Evolutionary conservation across 1,284 basidiomycete species (phyloP), one percentile per base, ranked within the genome.

Genomic region (Salmacisia buchloeana): DNA sequence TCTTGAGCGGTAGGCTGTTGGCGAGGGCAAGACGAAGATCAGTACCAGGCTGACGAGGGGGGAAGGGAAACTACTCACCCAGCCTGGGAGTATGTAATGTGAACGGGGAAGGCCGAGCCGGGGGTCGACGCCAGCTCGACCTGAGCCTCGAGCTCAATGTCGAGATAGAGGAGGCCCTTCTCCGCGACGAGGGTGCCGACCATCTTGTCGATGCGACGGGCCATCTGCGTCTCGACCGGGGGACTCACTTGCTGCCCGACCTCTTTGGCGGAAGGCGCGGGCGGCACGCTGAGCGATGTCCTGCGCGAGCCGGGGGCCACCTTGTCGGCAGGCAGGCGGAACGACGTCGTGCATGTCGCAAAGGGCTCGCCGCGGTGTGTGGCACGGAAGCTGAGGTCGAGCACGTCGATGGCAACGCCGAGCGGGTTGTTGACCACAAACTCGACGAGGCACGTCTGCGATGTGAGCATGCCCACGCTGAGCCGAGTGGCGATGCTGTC

Each of bases 401-500:
- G 56, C 33, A 75, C 60, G 54, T 73, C 67, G 45, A 75, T 72
- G 3, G 66, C 62, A 5, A 75, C 71, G 10, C 63, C 68, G 1
- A 75, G 60, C 21, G 73, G 73, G 46, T 75, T 75, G 60, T 67
- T 70, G 52, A 75, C 64, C 15, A 70, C 67, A 29, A 72, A 75
- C 21, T 64, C 62, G 18, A 70, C 69, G 18, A 72, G 69, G 10
- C 74, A 68, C 27, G 69, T 67, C 5, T 67, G 63, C 7, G 69
- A 59, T 4, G 72, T 72, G 4, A 75, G 59, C 13, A 73, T 70
- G n/a, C 64, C 67, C 15, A 71, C 63, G n/a, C 72, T 69, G 4
- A 75, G 49, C 6, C 68, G 65, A 54, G 74, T 71, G 9, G 69
- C 67, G 58, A 75, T 74, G 59, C 65, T 69, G 36, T 74, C 71